Percentiles rank a stretch among this genome's conserved stretches.
Conservation (phyloP, 2,329 filamentous ascomycete genomes). For the Sarocladiaceae sp. region DNA sequence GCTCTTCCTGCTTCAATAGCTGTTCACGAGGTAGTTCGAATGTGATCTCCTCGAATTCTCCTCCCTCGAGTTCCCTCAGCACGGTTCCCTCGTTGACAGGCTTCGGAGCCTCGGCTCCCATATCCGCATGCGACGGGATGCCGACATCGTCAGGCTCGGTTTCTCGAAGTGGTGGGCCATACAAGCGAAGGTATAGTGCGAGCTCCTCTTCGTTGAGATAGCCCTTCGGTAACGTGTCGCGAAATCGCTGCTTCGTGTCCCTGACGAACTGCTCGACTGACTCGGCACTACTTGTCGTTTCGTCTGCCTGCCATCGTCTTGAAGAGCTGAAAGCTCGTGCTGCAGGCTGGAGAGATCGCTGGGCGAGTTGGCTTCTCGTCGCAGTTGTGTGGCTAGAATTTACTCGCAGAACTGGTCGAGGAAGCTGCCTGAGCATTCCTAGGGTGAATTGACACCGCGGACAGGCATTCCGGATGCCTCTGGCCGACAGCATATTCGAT, state of each 20-base stretch:
- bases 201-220: slow-evolving; percentile 69
- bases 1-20: slow-evolving; percentile 16
- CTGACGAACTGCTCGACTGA: slow-evolving; percentile 60
- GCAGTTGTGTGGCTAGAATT: not conserved
- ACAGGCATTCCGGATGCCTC: slow-evolving; percentile 28
- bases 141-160: slow-evolving; percentile 57
- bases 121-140: slow-evolving; percentile 36
- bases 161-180: slow-evolving; percentile 67
- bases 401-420: slow-evolving; percentile 11
- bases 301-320: slow-evolving; percentile 19
- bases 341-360: not conserved
- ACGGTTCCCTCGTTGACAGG: slow-evolving; percentile 37
- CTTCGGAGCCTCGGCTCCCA: slow-evolving; percentile 20
- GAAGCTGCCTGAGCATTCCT: slow-evolving; percentile 6
- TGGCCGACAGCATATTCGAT: slow-evolving; percentile 30
- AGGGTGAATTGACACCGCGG: slow-evolving; percentile 19
- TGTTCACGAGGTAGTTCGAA: slow-evolving; percentile 29
- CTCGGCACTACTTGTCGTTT: not conserved
- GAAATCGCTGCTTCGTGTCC: slow-evolving; percentile 68
- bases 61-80: slow-evolving; percentile 51
- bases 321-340: slow-evolving; percentile 12
- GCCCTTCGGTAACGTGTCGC: slow-evolving; percentile 69
- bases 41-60: slow-evolving; percentile 58
- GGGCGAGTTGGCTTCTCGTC: not conserved
- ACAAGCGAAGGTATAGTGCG: slow-evolving; percentile 72